phyloP scores from a whole-genome alignment of 768 basidiomycete species.

The Russula foetens region DNA sequence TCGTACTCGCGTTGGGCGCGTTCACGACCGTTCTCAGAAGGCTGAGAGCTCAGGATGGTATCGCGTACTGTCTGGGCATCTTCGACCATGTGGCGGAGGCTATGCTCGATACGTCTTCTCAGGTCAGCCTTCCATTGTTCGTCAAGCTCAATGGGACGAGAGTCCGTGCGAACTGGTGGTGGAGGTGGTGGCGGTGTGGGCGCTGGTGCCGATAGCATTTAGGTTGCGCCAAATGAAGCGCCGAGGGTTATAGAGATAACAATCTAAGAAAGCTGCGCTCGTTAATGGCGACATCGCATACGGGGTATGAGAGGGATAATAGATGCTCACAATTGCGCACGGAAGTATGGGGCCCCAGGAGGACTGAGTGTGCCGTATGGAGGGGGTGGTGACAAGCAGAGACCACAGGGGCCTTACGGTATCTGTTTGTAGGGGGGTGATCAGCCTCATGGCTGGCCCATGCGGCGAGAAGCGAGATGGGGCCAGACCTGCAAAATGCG shows the following conservation, averaged over 20 bases:
- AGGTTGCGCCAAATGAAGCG: constrained; percentile 15
- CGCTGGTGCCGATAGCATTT: constrained; percentile 15
- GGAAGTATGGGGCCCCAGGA: constrained; percentile 6
- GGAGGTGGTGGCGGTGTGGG: constrained; percentile 13
- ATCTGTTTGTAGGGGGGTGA: constrained; percentile 11
- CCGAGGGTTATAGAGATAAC: constrained; percentile 6
- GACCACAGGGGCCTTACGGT: constrained; percentile 8
- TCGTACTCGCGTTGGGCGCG: constrained; percentile 7
- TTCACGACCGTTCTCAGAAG: constrained; percentile 2
- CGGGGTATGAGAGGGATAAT: not conserved
- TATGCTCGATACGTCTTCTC: constrained; percentile 13
- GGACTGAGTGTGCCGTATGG: constrained; percentile 6
- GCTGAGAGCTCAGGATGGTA: not conserved
- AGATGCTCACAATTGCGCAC: constrained; percentile 5
- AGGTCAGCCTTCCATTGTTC: constrained; percentile 18
- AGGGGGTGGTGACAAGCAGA: constrained; percentile 9
- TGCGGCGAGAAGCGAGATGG: constrained; percentile 17
- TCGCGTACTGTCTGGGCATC: constrained; percentile 12
- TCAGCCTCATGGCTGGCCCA: constrained; percentile 21
- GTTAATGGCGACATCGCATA: not conserved
- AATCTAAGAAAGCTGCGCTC: not conserved
- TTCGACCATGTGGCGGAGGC: constrained; percentile 13
- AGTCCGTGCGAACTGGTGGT: constrained; percentile 12
- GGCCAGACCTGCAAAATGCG: constrained; percentile 12
- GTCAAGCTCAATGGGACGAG: constrained; percentile 11